A percentile compares a stretch with the other conserved stretches of the same genome.
Evolutionary conservation across 2,329 filamentous ascomycete species (phyloP).

Genomic region (Rhytidhysteron rufulum): DNA sequence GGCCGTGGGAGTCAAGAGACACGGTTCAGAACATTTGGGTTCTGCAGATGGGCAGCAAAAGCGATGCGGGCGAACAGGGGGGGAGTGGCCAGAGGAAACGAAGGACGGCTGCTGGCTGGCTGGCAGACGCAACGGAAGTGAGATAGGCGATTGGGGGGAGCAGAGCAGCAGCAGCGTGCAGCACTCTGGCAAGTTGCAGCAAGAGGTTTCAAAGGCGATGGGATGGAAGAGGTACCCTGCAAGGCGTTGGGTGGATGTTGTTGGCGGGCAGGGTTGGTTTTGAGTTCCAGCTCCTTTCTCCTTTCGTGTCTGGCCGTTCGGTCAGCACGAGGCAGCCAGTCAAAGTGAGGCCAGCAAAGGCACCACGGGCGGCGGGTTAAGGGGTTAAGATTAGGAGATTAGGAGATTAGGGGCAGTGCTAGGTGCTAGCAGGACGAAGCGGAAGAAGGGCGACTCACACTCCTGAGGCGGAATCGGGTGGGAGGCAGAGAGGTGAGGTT

Average conservation of each 20-base stretch:
- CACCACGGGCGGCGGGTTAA: too few species aligned
- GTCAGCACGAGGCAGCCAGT: not conserved
- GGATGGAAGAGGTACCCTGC: conserved; percentile 6
- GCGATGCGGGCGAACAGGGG: conserved; percentile 15
- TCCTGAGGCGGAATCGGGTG: not conserved
- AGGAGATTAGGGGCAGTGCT: too few species aligned
- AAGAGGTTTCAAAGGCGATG: too few species aligned
- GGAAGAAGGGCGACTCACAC: too few species aligned
- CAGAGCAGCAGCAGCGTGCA: too few species aligned
- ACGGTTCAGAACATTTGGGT: conserved; percentile 19
- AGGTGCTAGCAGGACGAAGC: too few species aligned
- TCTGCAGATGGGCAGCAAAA: conserved; percentile 13
- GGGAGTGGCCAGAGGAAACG: not conserved
- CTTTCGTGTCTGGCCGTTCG: conserved; percentile 11
- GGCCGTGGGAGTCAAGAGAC: conserved; percentile 15
- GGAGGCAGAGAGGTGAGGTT: not conserved
- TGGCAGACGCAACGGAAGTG: conserved; percentile 1
- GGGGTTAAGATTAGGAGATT: too few species aligned
- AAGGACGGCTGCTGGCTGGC: too few species aligned
- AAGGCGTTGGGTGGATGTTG: conserved; percentile 9
- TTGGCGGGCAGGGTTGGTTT: conserved; percentile 2
- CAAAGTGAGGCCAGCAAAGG: too few species aligned
- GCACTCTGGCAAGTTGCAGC: too few species aligned
- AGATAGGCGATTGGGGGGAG: conserved; percentile 3
- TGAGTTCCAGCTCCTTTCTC: conserved; percentile 25